Percentiles rank a stretch among this genome's conserved stretches.
phyloP scores from a whole-genome alignment of 2,329 filamentous ascomycete species.

The Phaeosphaeriaceae sp. region DNA sequence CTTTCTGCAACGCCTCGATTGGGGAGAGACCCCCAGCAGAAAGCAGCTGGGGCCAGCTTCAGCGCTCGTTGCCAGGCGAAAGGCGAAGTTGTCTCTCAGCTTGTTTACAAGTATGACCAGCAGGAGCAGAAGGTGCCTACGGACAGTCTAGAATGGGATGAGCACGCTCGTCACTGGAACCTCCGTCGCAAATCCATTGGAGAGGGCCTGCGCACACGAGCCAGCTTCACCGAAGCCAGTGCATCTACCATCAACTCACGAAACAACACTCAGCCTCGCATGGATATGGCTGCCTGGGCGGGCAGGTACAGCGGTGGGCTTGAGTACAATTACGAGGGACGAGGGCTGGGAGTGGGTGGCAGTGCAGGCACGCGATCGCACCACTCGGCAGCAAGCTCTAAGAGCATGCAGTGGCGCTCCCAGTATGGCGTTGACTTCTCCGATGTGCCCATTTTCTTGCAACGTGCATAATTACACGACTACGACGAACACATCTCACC shows the following conservation, averaged over 20 bases:
- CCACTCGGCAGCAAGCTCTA: conserved; percentile 38
- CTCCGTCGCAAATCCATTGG: conserved; percentile 42
- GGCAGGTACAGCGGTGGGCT: conserved; percentile 49
- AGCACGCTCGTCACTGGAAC: conserved; percentile 34
- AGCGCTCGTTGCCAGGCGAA: conserved; percentile 20
- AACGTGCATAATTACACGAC: conserved; percentile 13
- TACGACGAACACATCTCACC: not conserved
- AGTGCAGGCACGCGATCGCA: conserved; percentile 45
- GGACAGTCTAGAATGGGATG: conserved; percentile 32
- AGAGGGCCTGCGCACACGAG: conserved; percentile 28
- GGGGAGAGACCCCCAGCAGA: conserved; percentile 8
- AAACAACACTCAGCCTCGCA: conserved; percentile 10
- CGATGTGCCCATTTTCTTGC: conserved; percentile 42
- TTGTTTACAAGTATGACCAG: conserved; percentile 23
- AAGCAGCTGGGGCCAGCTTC: conserved; percentile 8
- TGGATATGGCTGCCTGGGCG: conserved; percentile 14
- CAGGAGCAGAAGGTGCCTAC: conserved; percentile 3
- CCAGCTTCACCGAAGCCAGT: conserved; percentile 9
- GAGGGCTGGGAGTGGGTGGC: conserved; percentile 42
- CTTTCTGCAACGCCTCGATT: conserved; percentile 12
- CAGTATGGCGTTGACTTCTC: conserved; percentile 42
- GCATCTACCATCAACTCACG: conserved; percentile 10
- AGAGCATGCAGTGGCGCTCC: conserved; percentile 38
- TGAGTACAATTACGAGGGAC: conserved; percentile 44
- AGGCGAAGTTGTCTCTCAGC: conserved; percentile 25